Evolutionary conservation across 2,329 filamentous ascomycete genomes (phyloP).

Genomic region (Boeremia lycopersici): DNA sequence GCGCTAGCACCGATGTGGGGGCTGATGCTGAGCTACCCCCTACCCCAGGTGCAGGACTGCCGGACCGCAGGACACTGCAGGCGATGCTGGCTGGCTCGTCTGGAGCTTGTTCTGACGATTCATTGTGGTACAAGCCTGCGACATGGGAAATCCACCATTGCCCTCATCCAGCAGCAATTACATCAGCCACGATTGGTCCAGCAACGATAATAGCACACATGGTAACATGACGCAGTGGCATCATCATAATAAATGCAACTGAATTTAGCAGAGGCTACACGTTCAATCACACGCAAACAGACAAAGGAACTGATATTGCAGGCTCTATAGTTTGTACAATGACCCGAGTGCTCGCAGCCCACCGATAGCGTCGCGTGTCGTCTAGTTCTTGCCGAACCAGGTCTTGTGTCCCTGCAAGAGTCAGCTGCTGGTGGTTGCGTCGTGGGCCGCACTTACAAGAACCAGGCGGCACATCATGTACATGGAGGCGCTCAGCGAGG

Average conservation of each 20-base stretch:
- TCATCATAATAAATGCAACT: too few species aligned
- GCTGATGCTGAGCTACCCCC: conserved; percentile 18
- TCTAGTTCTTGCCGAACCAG: conserved; percentile 60
- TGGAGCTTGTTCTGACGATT: too few species aligned
- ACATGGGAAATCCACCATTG: too few species aligned
- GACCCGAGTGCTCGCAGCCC: conserved; percentile 12
- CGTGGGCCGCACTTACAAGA: conserved; percentile 47
- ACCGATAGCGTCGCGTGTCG: conserved; percentile 21
- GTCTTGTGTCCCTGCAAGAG: conserved; percentile 71
- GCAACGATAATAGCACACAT: too few species aligned
- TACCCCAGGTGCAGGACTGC: conserved; percentile 5
- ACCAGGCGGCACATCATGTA: conserved; percentile 78
- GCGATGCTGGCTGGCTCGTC: too few species aligned
- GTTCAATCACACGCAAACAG: background rate
- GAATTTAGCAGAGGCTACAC: too few species aligned
- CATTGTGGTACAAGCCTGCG: too few species aligned
- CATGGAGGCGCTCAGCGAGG: conserved; percentile 67
- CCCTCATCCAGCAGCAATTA: too few species aligned
- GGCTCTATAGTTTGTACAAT: conserved; percentile 43
- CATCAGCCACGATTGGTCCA: too few species aligned
- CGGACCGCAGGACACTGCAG: background rate
- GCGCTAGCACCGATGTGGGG: conserved; percentile 36
- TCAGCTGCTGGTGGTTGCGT: background rate
- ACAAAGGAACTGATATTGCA: conserved; percentile 23
- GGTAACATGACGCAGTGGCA: background rate